Evolutionary conservation across 805 yeast species (phyloP).

Genomic region (Saccharomycopsis schoenii): DNA sequence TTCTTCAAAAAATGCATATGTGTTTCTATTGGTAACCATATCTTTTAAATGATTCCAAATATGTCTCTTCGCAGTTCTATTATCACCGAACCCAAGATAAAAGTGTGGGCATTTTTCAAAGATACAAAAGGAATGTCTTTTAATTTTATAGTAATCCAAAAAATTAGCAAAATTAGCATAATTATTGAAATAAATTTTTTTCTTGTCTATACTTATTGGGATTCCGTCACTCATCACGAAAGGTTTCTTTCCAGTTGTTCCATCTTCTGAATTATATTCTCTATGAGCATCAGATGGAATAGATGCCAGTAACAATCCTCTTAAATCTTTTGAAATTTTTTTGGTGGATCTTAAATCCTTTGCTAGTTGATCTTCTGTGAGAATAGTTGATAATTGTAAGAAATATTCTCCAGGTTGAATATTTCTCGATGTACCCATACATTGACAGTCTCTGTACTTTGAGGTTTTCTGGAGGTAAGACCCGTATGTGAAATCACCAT

Average conservation of each 20-base stretch:
- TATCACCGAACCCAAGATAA: constrained; percentile 14
- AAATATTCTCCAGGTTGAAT: not conserved
- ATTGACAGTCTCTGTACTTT: not conserved
- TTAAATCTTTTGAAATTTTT: not conserved
- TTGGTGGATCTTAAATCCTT: not conserved
- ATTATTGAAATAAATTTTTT: constrained; percentile 1
- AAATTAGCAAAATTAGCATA: constrained; percentile 7
- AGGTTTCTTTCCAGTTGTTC: not conserved
- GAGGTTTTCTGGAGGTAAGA: not conserved
- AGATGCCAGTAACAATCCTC: not conserved
- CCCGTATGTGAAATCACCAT: not conserved
- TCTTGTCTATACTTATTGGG: not conserved
- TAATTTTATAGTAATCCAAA: constrained; percentile 4
- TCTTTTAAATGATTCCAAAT: constrained; percentile 13
- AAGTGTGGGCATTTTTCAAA: constrained; percentile 11
- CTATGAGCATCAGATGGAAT: not conserved
- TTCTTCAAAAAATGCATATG: not conserved
- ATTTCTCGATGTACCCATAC: constrained; percentile 1
- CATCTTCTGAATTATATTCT: not conserved
- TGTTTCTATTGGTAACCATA: not conserved
- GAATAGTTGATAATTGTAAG: not conserved
- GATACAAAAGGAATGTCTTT: constrained; percentile 11
- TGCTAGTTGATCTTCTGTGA: not conserved
- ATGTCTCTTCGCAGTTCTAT: constrained; percentile 14
- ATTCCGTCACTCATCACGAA: not conserved